Base-by-base conservation (phyloP, 768 basidiomycete genomes). In the Mrakia gelida region DNA sequence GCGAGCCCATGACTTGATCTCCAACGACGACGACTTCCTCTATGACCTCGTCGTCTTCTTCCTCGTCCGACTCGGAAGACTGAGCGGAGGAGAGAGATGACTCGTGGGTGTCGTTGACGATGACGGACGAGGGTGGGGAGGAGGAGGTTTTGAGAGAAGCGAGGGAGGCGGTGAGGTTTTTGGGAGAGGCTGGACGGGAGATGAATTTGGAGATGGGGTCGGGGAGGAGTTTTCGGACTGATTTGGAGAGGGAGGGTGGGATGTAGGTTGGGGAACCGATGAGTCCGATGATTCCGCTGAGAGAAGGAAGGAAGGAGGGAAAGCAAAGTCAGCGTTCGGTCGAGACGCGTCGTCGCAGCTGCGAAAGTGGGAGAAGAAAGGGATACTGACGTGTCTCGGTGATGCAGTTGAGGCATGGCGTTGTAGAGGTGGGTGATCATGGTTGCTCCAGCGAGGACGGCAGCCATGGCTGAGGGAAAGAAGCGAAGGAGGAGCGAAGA, bases 391-490 rank as follows among this genome's bases (percentile, higher is more conserved):
- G 80, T 52, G 16, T 78, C 77, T 52, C 72, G 77, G 21, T 78
- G 77, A 23, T 72, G 49, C 9, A 81, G 67, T 81, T 92, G 92
- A 21, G 92, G 92, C 93, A 94, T 94, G 10, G 93, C 92, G 80
- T 96, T 96, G 89, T 94, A 95, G 34, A 95, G 86, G 84, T 95
- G 94, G 0, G 94, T 95, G 80, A 95, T 92, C 77, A 94, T 88
- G n/a, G 89, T 87, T 9, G 93, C 92, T 28, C 94, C 94, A 76
- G 87, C 86, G 26, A 87, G 84, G 7, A 95, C 87, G 4, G 18
- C 62, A 45, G 74, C 38, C 56, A 75, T 65, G 1, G 62, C 32
- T 62, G 61, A 23, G 59, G 34, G 18, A 8, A 54, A 38, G 62
- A 67, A n/a, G 41, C 59, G 65, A 18, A 52, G 18, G 32, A 23